Evolutionary conservation across 495 filamentous ascomycete species (phyloP).

Genomic region (Aspergillus haitiensis): DNA sequence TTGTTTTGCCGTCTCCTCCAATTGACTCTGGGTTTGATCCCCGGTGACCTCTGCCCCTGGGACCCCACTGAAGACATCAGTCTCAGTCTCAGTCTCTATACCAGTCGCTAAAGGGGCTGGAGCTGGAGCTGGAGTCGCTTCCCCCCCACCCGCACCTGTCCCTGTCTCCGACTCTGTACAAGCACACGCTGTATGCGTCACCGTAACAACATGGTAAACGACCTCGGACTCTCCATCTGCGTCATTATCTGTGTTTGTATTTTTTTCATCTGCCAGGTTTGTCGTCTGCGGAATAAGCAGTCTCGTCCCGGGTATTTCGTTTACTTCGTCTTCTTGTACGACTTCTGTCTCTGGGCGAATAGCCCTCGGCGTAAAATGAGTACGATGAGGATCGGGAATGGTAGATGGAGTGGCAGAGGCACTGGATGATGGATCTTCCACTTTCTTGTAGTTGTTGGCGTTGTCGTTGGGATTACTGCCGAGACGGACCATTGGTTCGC

Average conservation of each 20-base stretch:
- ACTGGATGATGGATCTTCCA: too few relatives aligned
- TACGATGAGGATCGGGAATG: too few relatives aligned
- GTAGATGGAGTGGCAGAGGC: too few relatives aligned
- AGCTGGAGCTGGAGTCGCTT: too few relatives aligned
- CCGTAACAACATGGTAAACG: conserved; percentile 10
- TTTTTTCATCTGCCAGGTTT: background rate
- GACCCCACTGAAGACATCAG: background rate
- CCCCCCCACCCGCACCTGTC: background rate
- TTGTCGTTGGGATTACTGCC: too few relatives aligned
- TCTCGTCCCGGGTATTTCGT: background rate
- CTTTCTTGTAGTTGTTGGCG: too few relatives aligned
- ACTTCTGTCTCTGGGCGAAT: background rate
- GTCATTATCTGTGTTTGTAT: background rate
- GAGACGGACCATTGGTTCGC: conserved; percentile 13
- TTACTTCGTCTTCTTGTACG: background rate
- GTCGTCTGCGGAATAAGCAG: background rate
- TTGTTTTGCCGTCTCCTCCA: too few relatives aligned
- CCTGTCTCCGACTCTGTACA: conserved; percentile 2
- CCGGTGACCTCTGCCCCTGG: too few relatives aligned
- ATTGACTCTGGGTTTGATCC: too few relatives aligned
- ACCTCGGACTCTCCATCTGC: background rate
- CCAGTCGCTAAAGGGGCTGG: background rate
- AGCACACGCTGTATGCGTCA: conserved; percentile 12
- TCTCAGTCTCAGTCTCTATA: background rate
- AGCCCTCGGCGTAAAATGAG: too few relatives aligned